Conservation (phyloP, 2,329 filamentous ascomycete genomes). For the Botrytis aclada region DNA sequence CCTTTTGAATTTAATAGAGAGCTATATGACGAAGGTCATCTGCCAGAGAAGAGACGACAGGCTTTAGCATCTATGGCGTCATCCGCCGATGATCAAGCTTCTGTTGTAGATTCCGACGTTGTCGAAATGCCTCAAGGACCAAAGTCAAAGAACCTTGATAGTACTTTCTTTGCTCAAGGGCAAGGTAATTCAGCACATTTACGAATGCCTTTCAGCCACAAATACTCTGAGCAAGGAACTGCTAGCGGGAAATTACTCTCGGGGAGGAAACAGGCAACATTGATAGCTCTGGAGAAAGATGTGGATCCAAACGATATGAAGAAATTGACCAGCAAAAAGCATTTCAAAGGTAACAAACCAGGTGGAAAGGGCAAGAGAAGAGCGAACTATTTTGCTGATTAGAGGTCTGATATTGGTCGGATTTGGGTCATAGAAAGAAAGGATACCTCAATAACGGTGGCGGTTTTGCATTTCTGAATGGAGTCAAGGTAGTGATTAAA, state of each 20-base stretch:
- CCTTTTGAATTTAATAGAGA: conserved; percentile 78
- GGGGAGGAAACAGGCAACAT: conserved; percentile 76
- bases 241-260: conserved; percentile 65
- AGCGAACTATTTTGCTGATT: conserved; percentile 40
- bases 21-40: conserved; percentile 77
- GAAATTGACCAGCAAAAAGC: conserved; percentile 74
- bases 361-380: conserved; percentile 46
- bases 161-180: conserved; percentile 77
- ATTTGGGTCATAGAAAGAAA: conserved; percentile 17
- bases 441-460: conserved; percentile 18
- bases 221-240: conserved; percentile 78
- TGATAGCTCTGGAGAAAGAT: conserved; percentile 80
- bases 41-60: conserved; percentile 76
- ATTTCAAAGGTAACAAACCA: conserved; percentile 78
- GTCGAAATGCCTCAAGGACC: conserved; percentile 56
- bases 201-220: conserved; percentile 80
- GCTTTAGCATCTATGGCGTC: conserved; percentile 50
- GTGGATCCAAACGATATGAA: conserved; percentile 77
- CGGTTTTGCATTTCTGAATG: conserved; percentile 8
- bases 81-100: conserved; percentile 39
- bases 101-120: conserved; percentile 48
- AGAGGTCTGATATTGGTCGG: conserved; percentile 18
- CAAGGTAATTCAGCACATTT: conserved; percentile 63
- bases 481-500: conserved; percentile 13
- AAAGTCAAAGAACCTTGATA: conserved; percentile 78